Percentiles rank a stretch among this genome's conserved stretches.
Conservation (phyloP, 164 flowering plant species). For the Aristolochia fimbriata region DNA sequence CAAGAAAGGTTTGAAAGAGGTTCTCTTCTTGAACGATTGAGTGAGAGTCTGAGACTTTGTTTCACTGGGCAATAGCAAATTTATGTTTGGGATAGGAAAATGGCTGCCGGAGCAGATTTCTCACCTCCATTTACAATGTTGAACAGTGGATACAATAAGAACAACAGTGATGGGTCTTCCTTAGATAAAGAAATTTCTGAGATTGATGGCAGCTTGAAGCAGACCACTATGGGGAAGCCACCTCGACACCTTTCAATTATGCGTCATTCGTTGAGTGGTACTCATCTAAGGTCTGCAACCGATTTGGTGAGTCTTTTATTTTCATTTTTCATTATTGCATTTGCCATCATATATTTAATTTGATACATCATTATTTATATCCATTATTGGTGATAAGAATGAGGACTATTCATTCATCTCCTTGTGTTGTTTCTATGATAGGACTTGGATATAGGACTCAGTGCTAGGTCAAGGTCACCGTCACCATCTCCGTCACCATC, state of each 20-base stretch:
- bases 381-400: not conserved
- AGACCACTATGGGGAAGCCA: conserved; percentile 36
- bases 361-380: no score
- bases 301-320: conserved; percentile 25
- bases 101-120: conserved; percentile 34
- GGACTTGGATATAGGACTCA: conserved; percentile 39
- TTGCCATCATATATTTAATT: not conserved
- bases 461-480: conserved; percentile 26
- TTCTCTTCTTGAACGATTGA: not conserved
- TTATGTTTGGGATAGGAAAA: conserved; percentile 18
- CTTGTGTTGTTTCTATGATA: conserved; percentile 8
- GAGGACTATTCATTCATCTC: not conserved
- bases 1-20: not conserved
- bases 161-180: conserved; percentile 15
- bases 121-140: conserved; percentile 18
- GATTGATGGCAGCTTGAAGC: conserved; percentile 22
- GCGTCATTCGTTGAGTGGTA: conserved; percentile 46
- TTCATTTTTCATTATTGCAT: not conserved
- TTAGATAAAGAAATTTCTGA: conserved; percentile 27
- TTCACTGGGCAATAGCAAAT: conserved; percentile 6
- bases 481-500: no score
- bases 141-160: conserved; percentile 26
- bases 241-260: conserved; percentile 38
- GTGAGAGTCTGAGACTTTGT: not conserved
- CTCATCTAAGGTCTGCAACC: conserved; percentile 19